Base-by-base conservation (phyloP, 2,329 filamentous ascomycete genomes). In the Rhinocladiella mackenziei region DNA sequence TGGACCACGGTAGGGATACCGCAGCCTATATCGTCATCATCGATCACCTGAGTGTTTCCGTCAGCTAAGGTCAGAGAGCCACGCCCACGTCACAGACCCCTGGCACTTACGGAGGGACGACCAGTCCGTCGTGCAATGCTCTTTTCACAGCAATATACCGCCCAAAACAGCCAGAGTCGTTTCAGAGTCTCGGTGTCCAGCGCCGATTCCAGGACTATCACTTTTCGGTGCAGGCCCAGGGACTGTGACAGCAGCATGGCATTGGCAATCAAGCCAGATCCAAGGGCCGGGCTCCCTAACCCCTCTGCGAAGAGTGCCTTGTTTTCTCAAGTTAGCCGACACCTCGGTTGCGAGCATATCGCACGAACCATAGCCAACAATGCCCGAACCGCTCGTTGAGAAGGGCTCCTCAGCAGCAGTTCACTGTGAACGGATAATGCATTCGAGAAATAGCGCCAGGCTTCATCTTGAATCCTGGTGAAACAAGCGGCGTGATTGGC, bases 81-180 rank as follows among this genome's bases (percentile, higher is more conserved):
- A 3, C 22, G 17, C 15, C n/a, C 26, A 22, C 3, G 20, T n/a
- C n/a, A n/a, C n/a, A n/a, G n/a, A n/a, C n/a, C n/a, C n/a, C n/a
- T n/a, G n/a, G n/a, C 20, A 41, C 39, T 38, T 20, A 48, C 39
- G 4, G 44, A 48, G 14, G 44, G 44, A 14, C 44, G 44, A 8
- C 39, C 39, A 14, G 34, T 18, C 10, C 39, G 39, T 14, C 15
- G 11, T 11, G 39, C 23, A 20, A 43, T 25, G n/a, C 31, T 13
- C 22, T 48, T 48, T 17, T 48, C 44, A 6, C n/a, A 28, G 23
- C 29, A 48, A 25, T 43, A 48, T 8, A 48, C 28, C 2, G 39
- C 38, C 44, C 44, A 48, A 11, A 43, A 43, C 15, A 48, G 19
- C 39, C 44, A 48, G 15, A 14, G 38, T 10, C 26, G 19, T 5